Conservation (phyloP, 768 basidiomycete species). For the Trametes cingulata region DNA sequence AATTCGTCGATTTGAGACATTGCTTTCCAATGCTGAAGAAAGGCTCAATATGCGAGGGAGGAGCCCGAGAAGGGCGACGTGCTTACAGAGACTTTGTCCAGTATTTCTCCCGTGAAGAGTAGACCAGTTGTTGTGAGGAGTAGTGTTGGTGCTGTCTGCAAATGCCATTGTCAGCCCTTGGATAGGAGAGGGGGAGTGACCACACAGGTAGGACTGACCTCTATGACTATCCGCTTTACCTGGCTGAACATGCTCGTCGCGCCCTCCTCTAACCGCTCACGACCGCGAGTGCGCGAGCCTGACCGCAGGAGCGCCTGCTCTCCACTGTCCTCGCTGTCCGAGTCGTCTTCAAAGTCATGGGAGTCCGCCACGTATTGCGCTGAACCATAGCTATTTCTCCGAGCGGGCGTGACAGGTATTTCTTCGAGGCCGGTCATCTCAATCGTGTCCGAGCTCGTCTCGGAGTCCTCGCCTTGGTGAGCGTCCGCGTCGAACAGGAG, state of each 20-base stretch:
- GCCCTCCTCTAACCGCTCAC: slow-evolving; percentile 25
- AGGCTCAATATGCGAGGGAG: background rate
- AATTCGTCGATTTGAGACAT: slow-evolving; percentile 92
- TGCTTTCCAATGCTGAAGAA: slow-evolving; percentile 75
- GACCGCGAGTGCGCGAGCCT: slow-evolving; percentile 31
- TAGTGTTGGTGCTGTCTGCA: slow-evolving; percentile 83
- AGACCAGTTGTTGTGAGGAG: slow-evolving; percentile 81
- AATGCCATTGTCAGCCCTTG: background rate
- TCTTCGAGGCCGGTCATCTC: slow-evolving; percentile 39
- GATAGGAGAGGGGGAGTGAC: background rate
- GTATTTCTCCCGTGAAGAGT: slow-evolving; percentile 86
- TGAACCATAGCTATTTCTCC: slow-evolving; percentile 13
- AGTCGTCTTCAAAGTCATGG: slow-evolving; percentile 27
- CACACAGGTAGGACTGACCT: slow-evolving; percentile 47
- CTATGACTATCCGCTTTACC: slow-evolving; percentile 62
- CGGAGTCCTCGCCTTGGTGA: slow-evolving; percentile 9
- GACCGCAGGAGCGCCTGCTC: slow-evolving; percentile 47
- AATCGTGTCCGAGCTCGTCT: slow-evolving; percentile 30
- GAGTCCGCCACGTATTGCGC: slow-evolving; percentile 15
- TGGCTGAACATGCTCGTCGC: slow-evolving; percentile 49
- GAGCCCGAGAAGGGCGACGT: slow-evolving; percentile 23
- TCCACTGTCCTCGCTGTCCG: slow-evolving; percentile 42
- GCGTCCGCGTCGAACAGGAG: slow-evolving; percentile 19
- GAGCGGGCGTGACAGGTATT: slow-evolving; percentile 26
- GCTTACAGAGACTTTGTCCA: slow-evolving; percentile 81